These are phyloP conservation scores for Aphanomyces euteiches DNA, from an alignment of 352 stramenopile genomes.

Conservation along the genomic window DNA sequence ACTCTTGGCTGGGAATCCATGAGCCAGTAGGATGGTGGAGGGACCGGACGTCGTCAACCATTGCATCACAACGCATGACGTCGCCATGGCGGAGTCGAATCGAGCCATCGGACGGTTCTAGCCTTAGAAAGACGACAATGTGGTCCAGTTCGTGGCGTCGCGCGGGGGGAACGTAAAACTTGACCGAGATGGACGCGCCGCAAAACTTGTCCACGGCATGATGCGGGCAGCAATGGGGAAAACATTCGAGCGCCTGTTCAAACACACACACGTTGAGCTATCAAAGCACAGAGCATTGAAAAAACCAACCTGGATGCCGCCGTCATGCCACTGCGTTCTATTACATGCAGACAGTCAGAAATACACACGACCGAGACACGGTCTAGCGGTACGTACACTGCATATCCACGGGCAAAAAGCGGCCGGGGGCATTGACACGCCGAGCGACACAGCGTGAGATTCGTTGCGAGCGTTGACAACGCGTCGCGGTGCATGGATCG, in stretches of 20 bases:
- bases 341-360: background rate
- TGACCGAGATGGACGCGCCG: background rate
- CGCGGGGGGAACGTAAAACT: background rate
- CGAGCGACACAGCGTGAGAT: too few species aligned
- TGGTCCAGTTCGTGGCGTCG: background rate
- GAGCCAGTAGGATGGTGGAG: background rate
- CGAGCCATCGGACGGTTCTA: background rate
- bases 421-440: too few species aligned
- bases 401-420: too few species aligned
- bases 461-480: too few species aligned
- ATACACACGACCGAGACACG: too few species aligned
- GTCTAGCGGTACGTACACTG: too few species aligned
- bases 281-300: background rate
- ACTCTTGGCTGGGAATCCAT: background rate
- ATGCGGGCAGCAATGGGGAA: background rate
- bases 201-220: background rate
- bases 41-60: background rate
- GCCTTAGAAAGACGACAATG: background rate
- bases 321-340: background rate
- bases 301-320: background rate
- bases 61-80: background rate
- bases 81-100: background rate
- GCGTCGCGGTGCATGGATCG: too few species aligned
- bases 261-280: background rate
- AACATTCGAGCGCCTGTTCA: background rate